A percentile compares a stretch with the other conserved stretches of the same genome.
Conservation (phyloP, 768 basidiomycete genomes). For the Asterophora lycoperdoides region DNA sequence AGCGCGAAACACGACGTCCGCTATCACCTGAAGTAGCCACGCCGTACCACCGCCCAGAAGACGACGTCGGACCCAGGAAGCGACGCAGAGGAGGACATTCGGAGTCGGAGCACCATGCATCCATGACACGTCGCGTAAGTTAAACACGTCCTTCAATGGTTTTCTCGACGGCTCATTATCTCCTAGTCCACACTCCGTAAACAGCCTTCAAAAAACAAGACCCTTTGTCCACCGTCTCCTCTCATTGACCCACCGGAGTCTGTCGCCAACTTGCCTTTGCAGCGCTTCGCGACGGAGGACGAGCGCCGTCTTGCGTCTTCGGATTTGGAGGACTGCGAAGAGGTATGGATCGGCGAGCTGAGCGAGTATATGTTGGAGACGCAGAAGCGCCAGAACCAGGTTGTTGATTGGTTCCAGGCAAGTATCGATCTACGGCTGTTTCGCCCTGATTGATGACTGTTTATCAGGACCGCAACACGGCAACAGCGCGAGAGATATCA, state of each 20-base stretch:
- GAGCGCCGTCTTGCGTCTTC: conserved; percentile 58
- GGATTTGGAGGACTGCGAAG: conserved; percentile 78
- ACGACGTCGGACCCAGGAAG: conserved; percentile 37
- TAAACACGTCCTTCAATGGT: conserved; percentile 1
- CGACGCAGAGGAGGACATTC: conserved; percentile 44
- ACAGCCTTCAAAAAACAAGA: conserved; percentile 36
- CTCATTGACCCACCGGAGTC: conserved; percentile 22
- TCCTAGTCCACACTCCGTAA: conserved; percentile 39
- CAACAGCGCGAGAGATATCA: conserved; percentile 55
- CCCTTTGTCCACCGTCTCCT: conserved; percentile 26
- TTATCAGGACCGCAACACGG: conserved; percentile 65
- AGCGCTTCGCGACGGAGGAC: conserved; percentile 29
- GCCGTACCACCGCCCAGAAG: conserved; percentile 24
- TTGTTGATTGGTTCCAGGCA: conserved; percentile 70
- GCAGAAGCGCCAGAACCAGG: conserved; percentile 66
- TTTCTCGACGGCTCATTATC: neutral
- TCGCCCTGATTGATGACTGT: conserved; percentile 2
- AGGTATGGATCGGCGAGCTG: conserved; percentile 71
- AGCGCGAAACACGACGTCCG: conserved; percentile 31
- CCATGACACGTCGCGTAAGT: conserved; percentile 50
- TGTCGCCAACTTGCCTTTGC: conserved; percentile 23
- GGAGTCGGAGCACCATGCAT: conserved; percentile 53
- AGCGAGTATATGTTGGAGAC: conserved; percentile 68
- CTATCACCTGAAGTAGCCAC: conserved; percentile 34
- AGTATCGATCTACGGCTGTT: conserved; percentile 32